Percentiles rank a stretch among this genome's conserved stretches.
Conservation (phyloP, 2,329 filamentous ascomycete genomes). For the Aspergillus caelatus region DNA sequence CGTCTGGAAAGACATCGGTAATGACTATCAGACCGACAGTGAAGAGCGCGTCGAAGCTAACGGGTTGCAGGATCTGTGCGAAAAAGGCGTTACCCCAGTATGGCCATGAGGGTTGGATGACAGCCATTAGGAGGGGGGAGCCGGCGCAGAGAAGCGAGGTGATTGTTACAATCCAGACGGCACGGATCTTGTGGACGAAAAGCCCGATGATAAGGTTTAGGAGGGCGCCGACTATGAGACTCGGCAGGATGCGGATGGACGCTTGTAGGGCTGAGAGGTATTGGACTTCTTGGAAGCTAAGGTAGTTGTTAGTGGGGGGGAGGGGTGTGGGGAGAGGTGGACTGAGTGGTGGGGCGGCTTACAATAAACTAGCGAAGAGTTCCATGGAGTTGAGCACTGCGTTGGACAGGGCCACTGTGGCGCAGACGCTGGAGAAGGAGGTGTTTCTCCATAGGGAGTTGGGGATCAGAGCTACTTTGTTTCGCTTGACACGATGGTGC, state of each 20-base stretch:
- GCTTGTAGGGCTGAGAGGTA: slow-evolving; percentile 49
- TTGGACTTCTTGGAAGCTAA: slow-evolving; percentile 57
- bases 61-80: slow-evolving; percentile 30
- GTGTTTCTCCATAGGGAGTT: slow-evolving; percentile 64
- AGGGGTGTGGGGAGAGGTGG: background rate
- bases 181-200: slow-evolving; percentile 49
- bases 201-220: slow-evolving; percentile 51
- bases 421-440: slow-evolving; percentile 59
- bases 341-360: slow-evolving; percentile 22
- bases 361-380: slow-evolving; percentile 54
- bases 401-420: slow-evolving; percentile 51
- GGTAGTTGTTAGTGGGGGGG: slow-evolving; percentile 12
- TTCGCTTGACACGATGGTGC: slow-evolving; percentile 48
- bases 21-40: slow-evolving; percentile 21
- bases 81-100: slow-evolving; percentile 57
- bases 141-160: slow-evolving; percentile 48
- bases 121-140: slow-evolving; percentile 59
- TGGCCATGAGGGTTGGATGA: slow-evolving; percentile 51
- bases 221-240: slow-evolving; percentile 46
- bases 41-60: slow-evolving; percentile 25
- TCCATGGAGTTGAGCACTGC: slow-evolving; percentile 53
- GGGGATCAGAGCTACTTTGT: slow-evolving; percentile 60
- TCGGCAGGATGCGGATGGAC: slow-evolving; percentile 52
- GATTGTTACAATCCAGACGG: slow-evolving; percentile 43
- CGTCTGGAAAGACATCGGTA: slow-evolving; percentile 14